These are phyloP conservation scores for Rosa lucieae DNA, from an alignment of 306 rosid genomes.

Conservation along the genomic window DNA sequence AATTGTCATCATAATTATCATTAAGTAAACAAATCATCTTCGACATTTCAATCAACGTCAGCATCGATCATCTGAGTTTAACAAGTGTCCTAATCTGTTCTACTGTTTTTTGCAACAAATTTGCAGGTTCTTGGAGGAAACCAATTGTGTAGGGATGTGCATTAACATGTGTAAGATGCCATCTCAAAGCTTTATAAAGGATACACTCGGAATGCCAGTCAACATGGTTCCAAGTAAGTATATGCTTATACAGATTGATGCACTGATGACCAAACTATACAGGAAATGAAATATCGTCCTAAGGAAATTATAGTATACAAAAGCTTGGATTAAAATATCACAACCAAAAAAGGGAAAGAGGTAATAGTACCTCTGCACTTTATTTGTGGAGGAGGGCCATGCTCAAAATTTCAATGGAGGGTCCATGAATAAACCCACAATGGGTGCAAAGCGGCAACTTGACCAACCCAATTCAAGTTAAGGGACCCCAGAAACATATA, in stretches of 20 bases:
- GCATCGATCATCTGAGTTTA: neutral
- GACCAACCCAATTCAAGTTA: conserved; percentile 37
- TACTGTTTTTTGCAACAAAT: neutral
- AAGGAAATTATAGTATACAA: neutral
- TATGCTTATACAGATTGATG: neutral
- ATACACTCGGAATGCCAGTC: conserved; percentile 71
- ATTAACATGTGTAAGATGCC: conserved; percentile 85
- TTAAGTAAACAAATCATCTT: conserved; percentile 11
- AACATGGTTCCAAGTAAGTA: conserved; percentile 92
- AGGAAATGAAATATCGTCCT: conserved; percentile 12
- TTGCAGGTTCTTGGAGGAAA: conserved; percentile 80
- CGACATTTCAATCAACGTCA: neutral
- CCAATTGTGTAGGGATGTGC: conserved; percentile 89
- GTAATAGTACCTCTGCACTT: conserved; percentile 59
- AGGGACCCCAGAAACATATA: conserved; percentile 34
- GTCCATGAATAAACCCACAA: conserved; percentile 55
- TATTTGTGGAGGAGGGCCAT: conserved; percentile 49
- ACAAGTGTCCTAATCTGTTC: conserved; percentile 9
- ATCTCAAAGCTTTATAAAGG: conserved; percentile 71
- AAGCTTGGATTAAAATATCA: neutral
- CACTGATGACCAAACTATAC: conserved; percentile 7
- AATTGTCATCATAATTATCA: conserved; percentile 34
- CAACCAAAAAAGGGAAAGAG: conserved; percentile 19
- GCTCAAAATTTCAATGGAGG: conserved; percentile 59
- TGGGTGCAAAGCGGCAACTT: conserved; percentile 61